Base-by-base conservation (phyloP, 2,329 filamentous ascomycete genomes). In the Epichloe hybrida region DNA sequence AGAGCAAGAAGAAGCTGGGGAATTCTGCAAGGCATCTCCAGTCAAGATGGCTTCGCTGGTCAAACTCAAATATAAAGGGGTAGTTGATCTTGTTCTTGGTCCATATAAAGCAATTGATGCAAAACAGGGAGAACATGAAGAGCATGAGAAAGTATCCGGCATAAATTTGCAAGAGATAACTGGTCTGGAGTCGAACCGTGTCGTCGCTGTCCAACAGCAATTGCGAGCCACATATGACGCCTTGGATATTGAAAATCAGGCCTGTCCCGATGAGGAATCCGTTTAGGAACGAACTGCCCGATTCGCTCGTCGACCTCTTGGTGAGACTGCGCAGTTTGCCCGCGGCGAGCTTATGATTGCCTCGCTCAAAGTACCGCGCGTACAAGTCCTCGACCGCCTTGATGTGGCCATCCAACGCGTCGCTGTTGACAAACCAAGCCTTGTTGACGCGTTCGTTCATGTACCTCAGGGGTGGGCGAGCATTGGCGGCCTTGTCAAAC, bases 1-100 rank as follows among this genome's bases (percentile, higher is more conserved):
- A 64, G 46, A 95, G 78, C 4, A 88, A 71, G 62, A 94, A 88
- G 64, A 94, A 83, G 58, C 86, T 86, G 2, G 93, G 90, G 55
- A 97, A 83, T 73, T 93, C 86, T 6, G 85, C 75, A 34, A 96
- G 73, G 64, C 95, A 83, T 58, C 87, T 82, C 89, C 91, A 98
- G 66, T 97, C 88, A 31, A 97, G 71, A 56, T 84, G 80, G 64
- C 93, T 82, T 52, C 91, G 77, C 50, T 84, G 83, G 70, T 97
- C 90, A 62, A 95, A 93, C 68, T 98, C 93, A 62, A 98, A 98
- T 58, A 97, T 88, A 66, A 96, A 96, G 50, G 84, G 80, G 64
- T 97, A 97, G 64, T 98, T 98, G 68, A 98, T 87, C 67, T 91
- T 94, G 64, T 84, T 82, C 48, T 72, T 72, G 5, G 81, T 80